A percentile compares a stretch with the other conserved stretches of the same genome.
These are phyloP conservation scores for Taphrina flavorubra DNA, from an alignment of 1,139 yeast genomes.

Conservation along the genomic window DNA sequence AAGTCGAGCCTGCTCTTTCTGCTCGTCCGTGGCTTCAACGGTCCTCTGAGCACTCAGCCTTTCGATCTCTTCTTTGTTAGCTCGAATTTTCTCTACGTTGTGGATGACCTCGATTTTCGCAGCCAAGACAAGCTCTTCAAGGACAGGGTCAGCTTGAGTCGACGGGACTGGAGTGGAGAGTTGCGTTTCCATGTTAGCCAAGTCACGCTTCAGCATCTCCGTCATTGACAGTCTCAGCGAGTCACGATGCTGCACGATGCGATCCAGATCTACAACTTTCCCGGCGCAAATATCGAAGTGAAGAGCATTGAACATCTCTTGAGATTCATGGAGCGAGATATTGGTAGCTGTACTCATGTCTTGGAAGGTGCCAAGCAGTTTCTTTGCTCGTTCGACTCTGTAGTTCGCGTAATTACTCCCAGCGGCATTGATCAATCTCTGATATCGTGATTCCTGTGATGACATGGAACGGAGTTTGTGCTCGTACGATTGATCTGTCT, in stretches of 20 bases:
- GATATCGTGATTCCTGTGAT: neutral
- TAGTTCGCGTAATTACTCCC: neutral
- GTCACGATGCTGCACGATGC: constrained; percentile 10
- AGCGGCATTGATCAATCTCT: neutral
- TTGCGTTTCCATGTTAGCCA: neutral
- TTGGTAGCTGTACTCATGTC: neutral
- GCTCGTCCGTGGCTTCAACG: neutral
- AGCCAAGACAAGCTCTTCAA: neutral
- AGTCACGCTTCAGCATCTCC: constrained; percentile 11
- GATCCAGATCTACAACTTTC: constrained; percentile 6
- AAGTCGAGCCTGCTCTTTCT: neutral
- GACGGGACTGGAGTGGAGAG: neutral
- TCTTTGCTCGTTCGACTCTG: neutral
- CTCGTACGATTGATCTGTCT: neutral
- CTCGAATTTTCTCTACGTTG: neutral
- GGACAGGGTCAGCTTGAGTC: neutral
- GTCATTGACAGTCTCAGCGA: neutral
- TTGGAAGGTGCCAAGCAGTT: neutral
- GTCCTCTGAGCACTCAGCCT: neutral
- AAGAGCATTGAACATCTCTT: constrained; percentile 18
- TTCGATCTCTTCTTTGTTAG: neutral
- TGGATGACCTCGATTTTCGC: neutral
- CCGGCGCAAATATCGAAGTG: neutral
- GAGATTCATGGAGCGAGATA: neutral
- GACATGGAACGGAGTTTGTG: neutral